phyloP scores from a whole-genome alignment of 176 grass and related monocot genomes.

The Juncus effusus region DNA sequence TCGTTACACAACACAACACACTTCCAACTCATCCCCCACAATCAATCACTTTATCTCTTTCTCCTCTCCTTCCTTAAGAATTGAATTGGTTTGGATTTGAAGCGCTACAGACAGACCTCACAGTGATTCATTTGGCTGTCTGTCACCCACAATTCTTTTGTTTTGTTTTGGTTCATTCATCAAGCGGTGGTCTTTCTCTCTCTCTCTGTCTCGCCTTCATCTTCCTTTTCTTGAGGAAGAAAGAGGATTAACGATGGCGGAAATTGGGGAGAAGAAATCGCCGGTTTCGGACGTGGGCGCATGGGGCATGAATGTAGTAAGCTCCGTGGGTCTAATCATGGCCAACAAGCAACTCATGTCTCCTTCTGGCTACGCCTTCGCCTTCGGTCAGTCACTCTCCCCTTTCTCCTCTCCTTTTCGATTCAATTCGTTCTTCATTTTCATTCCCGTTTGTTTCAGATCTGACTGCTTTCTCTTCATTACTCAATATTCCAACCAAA shows the following conservation, averaged over 20 bases:
- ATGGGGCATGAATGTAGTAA: conserved; percentile 99
- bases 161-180: no score
- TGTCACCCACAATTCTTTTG: conserved; percentile 19
- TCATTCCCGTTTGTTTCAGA: conserved; percentile 5
- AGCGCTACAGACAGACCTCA: conserved; percentile 3
- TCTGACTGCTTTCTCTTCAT: conserved; percentile 11
- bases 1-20: no score
- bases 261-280: conserved; percentile 61
- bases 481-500: background rate
- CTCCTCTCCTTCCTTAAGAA: no score
- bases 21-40: no score
- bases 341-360: conserved; percentile 99
- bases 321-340: conserved; percentile 97
- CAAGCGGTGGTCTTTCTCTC: background rate
- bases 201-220: background rate
- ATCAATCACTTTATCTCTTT: no score
- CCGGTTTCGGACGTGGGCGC: conserved; percentile 80
- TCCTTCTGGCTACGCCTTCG: conserved; percentile 74
- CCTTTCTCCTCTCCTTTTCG: background rate
- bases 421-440: conserved; percentile 11
- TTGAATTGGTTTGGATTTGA: background rate
- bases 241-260: conserved; percentile 11
- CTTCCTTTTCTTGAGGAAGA: conserved; percentile 11
- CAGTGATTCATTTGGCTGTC: conserved; percentile 8
- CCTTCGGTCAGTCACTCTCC: conserved; percentile 52